Evolutionary conservation across 305 asterid species (phyloP), one percentile per base, ranked within the genome.

Genomic region (Ruellia speciosa): DNA sequence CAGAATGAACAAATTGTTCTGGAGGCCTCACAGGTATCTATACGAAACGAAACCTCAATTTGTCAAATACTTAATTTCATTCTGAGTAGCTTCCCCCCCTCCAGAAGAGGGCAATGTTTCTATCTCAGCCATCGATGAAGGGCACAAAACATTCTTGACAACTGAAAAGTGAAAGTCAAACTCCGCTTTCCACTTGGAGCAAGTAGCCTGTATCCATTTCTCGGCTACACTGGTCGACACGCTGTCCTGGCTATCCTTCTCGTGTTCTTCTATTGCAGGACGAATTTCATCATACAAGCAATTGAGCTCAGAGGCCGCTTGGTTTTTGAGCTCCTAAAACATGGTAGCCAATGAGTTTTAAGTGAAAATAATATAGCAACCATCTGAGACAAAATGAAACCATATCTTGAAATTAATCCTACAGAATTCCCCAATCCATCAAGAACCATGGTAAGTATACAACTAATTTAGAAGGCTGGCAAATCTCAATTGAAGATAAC

Each of bases 191-290:
- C 73, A 70, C 69, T 80, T 82, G 4, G 77, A 54, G 56, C 98
- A 90, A 10, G 77, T 75, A 24, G 98, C 94, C 47, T 75, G 75
- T 15, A 90, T 88, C 98, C 98, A 90, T 78, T 77, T 82, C 74
- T 79, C 82, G 10, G 90, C 96, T 61, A 85, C 81, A 56, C 74
- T 71, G 4, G 85, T 82, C 10, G 94, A 81, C 54, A 90, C 93
- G 51, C 75, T 81, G 64, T 90, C 96, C 72, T 87, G 98, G 74
- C 74, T 78, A 64, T 90, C 94, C 70, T 83, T 85, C 71, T 80
- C 94, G 11, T 79, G 93, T 65, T 82, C 85, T 75, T 85, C 98
- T 40, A 87, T 88, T 14, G 80, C 85, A 0, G 96, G 95, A 10
- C 94, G 93, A 58, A 88, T 87, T 65, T 88, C 93, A 66, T 85